Base-by-base conservation (phyloP, 345 rosid genomes). In the Camelina neglecta region DNA sequence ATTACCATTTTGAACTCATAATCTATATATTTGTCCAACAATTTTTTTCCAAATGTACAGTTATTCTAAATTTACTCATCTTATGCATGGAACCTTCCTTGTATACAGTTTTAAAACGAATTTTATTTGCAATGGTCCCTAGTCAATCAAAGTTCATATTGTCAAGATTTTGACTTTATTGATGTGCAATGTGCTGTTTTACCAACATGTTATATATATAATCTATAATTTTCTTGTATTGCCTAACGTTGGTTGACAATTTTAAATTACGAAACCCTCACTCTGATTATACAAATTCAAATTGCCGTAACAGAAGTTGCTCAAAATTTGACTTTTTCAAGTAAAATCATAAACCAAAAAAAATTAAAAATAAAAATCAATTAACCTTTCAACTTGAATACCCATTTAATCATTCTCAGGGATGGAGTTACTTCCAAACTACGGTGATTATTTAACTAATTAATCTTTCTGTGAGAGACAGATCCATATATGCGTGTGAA, bases 181-280 rank as follows among this genome's bases (percentile, higher is more conserved):
- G 23, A 29, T 59, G 55, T 65, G 29, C 48, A 48, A 65, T 57
- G 80, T 77, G 66, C 70, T 26, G 59, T 74, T 73, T 60, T 79
- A 74, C 78, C 82, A 68, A 73, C 68, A 65, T 69, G 72, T 54
- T 60, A 16, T 60, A 50, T 58, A 59, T 65, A 48, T 57, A 57
- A 41, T 58, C 55, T n/a, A 71, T 7, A 6, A 0, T 35, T 56
- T 65, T 66, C 81, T 31, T 58, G 62, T 49, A 72, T 41, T 71
- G 81, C 81, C 81, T 77, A 77, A 77, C 81, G 72, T 72, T 65
- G 54, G 62, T 77, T 71, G 81, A 78, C 81, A 72, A 65, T 59
- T 65, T 59, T 33, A 72, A 39, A 26, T 29, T 58, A 51, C 64
- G 67, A 53, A 75, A 75, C 21, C 57, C 26, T 67, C 24, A 2